Base-by-base conservation (phyloP, 225 moss, liverwort and hornwort genomes). In the Climacium dendroides region DNA sequence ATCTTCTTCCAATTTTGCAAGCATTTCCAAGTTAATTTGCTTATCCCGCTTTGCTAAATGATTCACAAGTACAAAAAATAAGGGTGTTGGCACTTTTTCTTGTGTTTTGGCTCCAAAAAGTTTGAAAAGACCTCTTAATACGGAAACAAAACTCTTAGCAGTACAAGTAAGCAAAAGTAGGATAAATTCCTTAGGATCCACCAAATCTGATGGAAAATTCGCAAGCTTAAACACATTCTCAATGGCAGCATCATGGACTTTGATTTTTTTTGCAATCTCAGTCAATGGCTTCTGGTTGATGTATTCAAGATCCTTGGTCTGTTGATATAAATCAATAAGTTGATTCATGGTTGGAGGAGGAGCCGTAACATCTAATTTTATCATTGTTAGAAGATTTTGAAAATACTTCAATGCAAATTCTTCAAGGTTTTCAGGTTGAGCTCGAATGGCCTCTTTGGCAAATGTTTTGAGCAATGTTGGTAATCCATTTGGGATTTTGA, bases 131-230 rank as follows among this genome's bases (percentile, higher is more conserved):
- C 96, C 97, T 87, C 92, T 66, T 25, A 99, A 86, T 4, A 96
- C 89, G 1, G 93, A 95, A 30, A 95, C 87, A 82, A 96, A 96
- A 35, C 94, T 99, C 87, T 99, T 96, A 4, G 94, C 85, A 0
- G 90, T 93, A 60, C 94, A 89, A 0, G 96, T 99, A 19, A 99
- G 92, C 8, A 97, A 25, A n/a, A 99, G 79, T 5, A 97, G 87
- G 55, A 99, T 95, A 6, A 97, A 95, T 79, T 99, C 99, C 32
- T 97, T 99, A 1, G 99, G 99, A 88, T 97, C 99, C 2, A 99
- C 96, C 52, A 99, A 90, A 90, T 99, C 96, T 0, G 96, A 99
- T 5, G 96, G 96, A 84, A 97, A 99, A 87, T 99, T 94, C 50
- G 95, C 96, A 17, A 99, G 83, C 76, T 94, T 99, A 86, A 99